Evolutionary conservation across 805 yeast genomes (phyloP).

Genomic region (Zygosaccharomyces gambellarensis): DNA sequence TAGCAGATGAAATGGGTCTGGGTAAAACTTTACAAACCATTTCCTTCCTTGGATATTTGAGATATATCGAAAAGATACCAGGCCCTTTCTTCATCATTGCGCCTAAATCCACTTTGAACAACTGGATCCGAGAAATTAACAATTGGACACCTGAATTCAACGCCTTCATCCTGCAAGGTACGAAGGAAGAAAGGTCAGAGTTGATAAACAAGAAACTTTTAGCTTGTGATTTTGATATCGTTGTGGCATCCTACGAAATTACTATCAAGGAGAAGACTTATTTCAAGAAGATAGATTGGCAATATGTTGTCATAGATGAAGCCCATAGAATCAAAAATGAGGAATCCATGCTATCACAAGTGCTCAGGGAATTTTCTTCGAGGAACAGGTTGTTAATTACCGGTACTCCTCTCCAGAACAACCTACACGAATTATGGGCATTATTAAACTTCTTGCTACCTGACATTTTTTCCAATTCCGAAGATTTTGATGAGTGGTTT

Average conservation of each 20-base stretch:
- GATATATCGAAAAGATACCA: slow-evolving; percentile 52
- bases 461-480: slow-evolving; percentile 70
- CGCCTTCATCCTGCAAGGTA: slow-evolving; percentile 68
- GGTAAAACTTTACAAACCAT: slow-evolving; percentile 81
- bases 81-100: slow-evolving; percentile 77
- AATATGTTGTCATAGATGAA: slow-evolving; percentile 70
- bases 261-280: slow-evolving; percentile 69
- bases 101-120: slow-evolving; percentile 76
- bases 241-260: slow-evolving; percentile 68
- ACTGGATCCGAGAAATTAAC: slow-evolving; percentile 73
- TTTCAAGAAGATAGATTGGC: slow-evolving; percentile 66
- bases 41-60: slow-evolving; percentile 65
- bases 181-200: slow-evolving; percentile 58
- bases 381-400: slow-evolving; percentile 67
- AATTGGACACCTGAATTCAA: slow-evolving; percentile 78
- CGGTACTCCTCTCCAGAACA: slow-evolving; percentile 80
- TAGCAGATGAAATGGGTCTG: slow-evolving; percentile 84
- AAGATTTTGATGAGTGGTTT: slow-evolving; percentile 75
- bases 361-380: slow-evolving; percentile 66
- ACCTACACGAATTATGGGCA: slow-evolving; percentile 79
- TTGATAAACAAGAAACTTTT: slow-evolving; percentile 48
- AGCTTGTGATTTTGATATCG: slow-evolving; percentile 65
- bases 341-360: slow-evolving; percentile 65
- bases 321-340: slow-evolving; percentile 82
- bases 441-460: slow-evolving; percentile 70